Evolutionary conservation across 2,329 filamentous ascomycete species (phyloP), one percentile per base, ranked within the genome.

Genomic region (Colletotrichum sp.): DNA sequence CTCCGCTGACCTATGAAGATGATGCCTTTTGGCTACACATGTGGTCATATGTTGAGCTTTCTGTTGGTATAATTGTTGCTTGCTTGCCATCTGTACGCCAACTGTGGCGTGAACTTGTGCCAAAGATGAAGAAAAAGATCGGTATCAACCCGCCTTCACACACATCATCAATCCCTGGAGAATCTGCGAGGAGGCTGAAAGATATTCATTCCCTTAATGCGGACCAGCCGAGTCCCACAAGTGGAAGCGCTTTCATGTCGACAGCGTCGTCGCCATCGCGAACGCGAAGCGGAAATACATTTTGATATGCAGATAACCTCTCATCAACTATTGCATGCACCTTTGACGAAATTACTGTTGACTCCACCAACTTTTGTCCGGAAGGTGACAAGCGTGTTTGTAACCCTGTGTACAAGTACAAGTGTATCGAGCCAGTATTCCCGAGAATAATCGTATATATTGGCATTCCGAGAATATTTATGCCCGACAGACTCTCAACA

Each of bases 21-120:
- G 69, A 90, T 78, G 87, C 84, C 3, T 82, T 85, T 18, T 76
- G 80, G 2, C 80, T 87, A 30, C 84, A 88, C 64, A 81, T 85
- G 62, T 89, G 87, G 87, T 89, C 87, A 0, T 81, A 82, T 9
- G 78, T 89, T 21, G 87, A 89, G 76, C 83, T 84, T 68, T 85
- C 86, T 68, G 81, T 88, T 3, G 87, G 85, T 18, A 85, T 87
- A 18, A 82, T 87, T 18, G 82, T 87, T 36, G 80, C 84, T 12
- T 86, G 83, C 70, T 78, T 88, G 18, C 86, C 87, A 4, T 58
- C 73, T 5, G 56, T 64, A 5, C 73, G 73, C 12, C 73, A 75
- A 9, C 32, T 75, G 7, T 75, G 73, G 73, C 73, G 73, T 16
- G 62, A 73, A 1, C 14, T 75, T 6, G 24, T 65, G 4, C 73